Conservation (phyloP, 257 asterid species). For the Solanum chaucha region DNA sequence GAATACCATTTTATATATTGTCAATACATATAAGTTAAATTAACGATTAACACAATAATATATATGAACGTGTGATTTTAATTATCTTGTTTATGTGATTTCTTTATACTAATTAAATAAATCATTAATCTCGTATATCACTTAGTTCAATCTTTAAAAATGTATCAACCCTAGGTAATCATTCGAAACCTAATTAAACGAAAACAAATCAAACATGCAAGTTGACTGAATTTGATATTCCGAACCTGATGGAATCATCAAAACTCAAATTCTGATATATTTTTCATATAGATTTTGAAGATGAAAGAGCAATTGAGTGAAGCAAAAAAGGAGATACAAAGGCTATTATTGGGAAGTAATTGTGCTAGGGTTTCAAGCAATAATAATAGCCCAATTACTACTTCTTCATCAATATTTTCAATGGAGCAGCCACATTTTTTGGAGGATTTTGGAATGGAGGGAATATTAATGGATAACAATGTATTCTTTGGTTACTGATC, state of each 20-base stretch:
- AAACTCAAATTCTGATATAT: not conserved
- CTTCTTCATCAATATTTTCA: conserved; percentile 21
- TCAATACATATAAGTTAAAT: not conserved
- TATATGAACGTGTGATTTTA: not conserved
- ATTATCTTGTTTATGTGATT: not conserved
- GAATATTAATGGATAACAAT: conserved; percentile 9
- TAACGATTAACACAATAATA: not conserved
- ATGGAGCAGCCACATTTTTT: conserved; percentile 20
- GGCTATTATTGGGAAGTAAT: conserved; percentile 13
- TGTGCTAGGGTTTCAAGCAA: conserved; percentile 40
- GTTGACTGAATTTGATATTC: not conserved
- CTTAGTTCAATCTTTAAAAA: not conserved
- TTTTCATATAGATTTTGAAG: conserved; percentile 19
- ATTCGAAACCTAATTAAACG: not conserved
- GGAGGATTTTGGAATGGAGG: conserved; percentile 39
- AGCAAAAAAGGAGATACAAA: conserved; percentile 37
- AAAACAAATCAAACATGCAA: not conserved
- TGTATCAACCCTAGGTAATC: not conserved
- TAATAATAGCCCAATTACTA: conserved; percentile 20
- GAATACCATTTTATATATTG: not conserved
- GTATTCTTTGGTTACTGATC: conserved; percentile 17
- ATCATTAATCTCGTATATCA: not conserved
- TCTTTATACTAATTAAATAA: not conserved
- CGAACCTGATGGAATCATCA: not conserved
- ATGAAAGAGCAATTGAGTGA: conserved; percentile 41